Evolutionary conservation across 371 early-diverging fungal species (phyloP), one percentile per base, ranked within the genome.

Genomic region (Syncephalastrum contaminatum): DNA sequence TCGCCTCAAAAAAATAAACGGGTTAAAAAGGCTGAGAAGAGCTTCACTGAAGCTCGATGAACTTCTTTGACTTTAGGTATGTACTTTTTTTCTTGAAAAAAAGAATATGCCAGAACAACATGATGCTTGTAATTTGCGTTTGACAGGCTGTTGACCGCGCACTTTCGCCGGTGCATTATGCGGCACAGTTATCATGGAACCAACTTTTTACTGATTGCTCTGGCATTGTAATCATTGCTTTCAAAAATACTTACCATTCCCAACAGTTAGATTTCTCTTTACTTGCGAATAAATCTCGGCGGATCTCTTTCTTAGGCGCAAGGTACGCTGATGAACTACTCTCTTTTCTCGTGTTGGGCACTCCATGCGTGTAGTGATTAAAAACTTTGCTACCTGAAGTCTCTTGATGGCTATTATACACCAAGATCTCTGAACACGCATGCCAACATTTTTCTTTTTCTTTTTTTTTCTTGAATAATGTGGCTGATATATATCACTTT

Each of bases 51-150:
- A 8, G 36, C 8, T 30, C 36, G 36, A 30, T 30, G 36, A 30
- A 30, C 36, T 30, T 30, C 36, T 30, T 30, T 30, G 18, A 42
- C 19, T 40, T 51, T 45, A 20, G 19, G 54, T 44, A 43, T 27
- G 15, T 24, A 36, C 24, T 39, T 42, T 41, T 24, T 24, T 43
- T 15, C 13, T 46, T 22, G 15, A 40, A 51, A 13, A 51, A 27
- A 18, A 51, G 18, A 39, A 51, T 7, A 51, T 24, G 27, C 24
- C 39, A 51, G 25, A 19, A 16, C 18, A 39, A 56, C 27, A 69
- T 69, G 69, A 64, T 69, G 64, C 51, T 69, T 63, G 64, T 69
- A 69, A 69, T 69, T 69, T 69, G 69, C 69, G 69, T 69, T 69
- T 64, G 69, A 69, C 56, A 54, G 59, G 43, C 57, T 48, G 47